Evolutionary conservation across 2,329 filamentous ascomycete species (phyloP).

Genomic region (Cercospora berteroae): DNA sequence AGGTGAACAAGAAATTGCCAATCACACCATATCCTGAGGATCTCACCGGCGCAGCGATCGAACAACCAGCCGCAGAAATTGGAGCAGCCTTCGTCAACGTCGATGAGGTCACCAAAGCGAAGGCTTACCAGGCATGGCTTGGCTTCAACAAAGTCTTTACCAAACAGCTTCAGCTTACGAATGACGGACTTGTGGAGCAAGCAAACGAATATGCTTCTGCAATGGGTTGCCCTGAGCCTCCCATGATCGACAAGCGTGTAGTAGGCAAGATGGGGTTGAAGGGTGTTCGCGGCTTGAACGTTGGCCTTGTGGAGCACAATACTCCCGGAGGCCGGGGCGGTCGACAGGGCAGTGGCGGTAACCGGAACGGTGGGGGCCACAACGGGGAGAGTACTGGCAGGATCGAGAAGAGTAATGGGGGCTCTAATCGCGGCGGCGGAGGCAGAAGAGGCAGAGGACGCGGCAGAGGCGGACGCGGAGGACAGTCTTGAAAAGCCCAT

Average conservation of each 20-base stretch:
- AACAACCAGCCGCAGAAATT: conserved; percentile 26
- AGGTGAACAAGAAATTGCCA: conserved; percentile 49
- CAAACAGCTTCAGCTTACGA: conserved; percentile 44
- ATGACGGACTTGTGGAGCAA: conserved; percentile 42
- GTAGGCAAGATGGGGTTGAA: conserved; percentile 51
- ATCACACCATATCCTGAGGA: conserved; percentile 51
- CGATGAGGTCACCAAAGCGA: conserved; percentile 43
- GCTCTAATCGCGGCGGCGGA: conserved; percentile 2
- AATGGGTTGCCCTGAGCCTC: conserved; percentile 48
- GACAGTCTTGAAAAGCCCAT: neutral
- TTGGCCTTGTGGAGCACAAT: conserved; percentile 23
- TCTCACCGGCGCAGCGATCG: conserved; percentile 38
- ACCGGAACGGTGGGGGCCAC: neutral
- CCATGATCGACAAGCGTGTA: conserved; percentile 46
- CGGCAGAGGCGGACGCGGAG: conserved; percentile 8
- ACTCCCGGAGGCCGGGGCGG: conserved; percentile 4
- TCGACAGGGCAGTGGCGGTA: neutral
- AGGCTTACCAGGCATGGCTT: conserved; percentile 49
- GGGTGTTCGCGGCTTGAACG: conserved; percentile 44
- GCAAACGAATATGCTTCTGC: conserved; percentile 46
- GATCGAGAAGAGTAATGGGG: conserved; percentile 7
- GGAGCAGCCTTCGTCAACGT: conserved; percentile 37
- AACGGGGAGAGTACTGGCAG: conserved; percentile 3
- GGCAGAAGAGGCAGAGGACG: conserved; percentile 14
- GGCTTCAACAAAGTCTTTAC: conserved; percentile 49